phyloP scores from a whole-genome alignment of 768 basidiomycete genomes.

The Russula ochroleuca region DNA sequence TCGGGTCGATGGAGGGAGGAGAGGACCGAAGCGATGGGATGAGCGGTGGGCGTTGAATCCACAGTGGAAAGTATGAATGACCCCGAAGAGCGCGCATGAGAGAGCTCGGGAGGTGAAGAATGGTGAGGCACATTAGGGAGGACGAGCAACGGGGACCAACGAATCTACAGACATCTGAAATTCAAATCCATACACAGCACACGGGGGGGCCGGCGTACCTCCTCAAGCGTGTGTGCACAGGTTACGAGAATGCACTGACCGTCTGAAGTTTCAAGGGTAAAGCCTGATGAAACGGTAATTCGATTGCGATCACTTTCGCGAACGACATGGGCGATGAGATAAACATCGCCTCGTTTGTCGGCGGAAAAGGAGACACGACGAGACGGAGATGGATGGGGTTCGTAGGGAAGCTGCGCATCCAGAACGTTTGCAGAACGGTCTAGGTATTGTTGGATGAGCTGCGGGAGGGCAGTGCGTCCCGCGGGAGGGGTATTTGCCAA shows the following conservation, averaged over 20 bases:
- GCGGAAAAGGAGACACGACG: conserved; percentile 32
- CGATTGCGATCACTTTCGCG: conserved; percentile 39
- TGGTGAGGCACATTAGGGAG: conserved; percentile 11
- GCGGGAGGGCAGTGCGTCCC: conserved; percentile 25
- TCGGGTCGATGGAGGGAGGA: conserved; percentile 60
- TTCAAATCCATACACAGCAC: background rate
- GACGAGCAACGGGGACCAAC: conserved; percentile 35
- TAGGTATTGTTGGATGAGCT: conserved; percentile 44
- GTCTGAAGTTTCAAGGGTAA: conserved; percentile 42
- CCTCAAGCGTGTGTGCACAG: conserved; percentile 62
- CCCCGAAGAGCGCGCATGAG: conserved; percentile 31
- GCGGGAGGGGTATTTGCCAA: conserved; percentile 11
- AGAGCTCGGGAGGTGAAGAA: conserved; percentile 16
- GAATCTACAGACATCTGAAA: conserved; percentile 32
- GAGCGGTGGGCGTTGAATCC: conserved; percentile 29
- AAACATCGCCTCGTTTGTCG: conserved; percentile 33
- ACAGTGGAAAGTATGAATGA: conserved; percentile 43
- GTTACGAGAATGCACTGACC: conserved; percentile 43
- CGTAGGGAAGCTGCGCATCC: conserved; percentile 44
- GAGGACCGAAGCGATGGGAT: conserved; percentile 44
- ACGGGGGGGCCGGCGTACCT: conserved; percentile 38
- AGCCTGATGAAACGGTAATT: conserved; percentile 54
- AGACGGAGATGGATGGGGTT: conserved; percentile 41
- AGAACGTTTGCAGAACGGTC: conserved; percentile 43
- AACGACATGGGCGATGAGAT: conserved; percentile 52